These are phyloP conservation scores for Xylaria sp. DNA, from an alignment of 2,329 filamentous ascomycete genomes.

Conservation along the genomic window DNA sequence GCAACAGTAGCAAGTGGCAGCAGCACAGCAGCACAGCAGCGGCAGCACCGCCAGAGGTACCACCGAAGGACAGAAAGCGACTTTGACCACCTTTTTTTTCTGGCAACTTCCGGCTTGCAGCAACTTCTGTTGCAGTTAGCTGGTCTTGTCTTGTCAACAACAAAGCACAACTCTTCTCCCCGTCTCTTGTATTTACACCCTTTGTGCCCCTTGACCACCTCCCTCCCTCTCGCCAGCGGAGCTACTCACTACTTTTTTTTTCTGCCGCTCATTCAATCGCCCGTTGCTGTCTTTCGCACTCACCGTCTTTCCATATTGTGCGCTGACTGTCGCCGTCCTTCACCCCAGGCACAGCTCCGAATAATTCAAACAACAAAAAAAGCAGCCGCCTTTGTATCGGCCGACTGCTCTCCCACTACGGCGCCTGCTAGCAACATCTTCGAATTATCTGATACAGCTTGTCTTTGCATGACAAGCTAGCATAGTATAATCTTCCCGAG, in stretches of 20 bases:
- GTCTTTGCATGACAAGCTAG: slow-evolving; percentile 44
- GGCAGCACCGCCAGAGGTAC: slow-evolving; percentile 28
- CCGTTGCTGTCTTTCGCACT: slow-evolving; percentile 36
- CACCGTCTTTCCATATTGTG: slow-evolving; percentile 41
- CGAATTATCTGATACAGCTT: slow-evolving; percentile 39
- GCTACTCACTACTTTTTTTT: slow-evolving; percentile 46
- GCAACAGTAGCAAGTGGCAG: slow-evolving; percentile 26
- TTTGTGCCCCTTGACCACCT: slow-evolving; percentile 44
- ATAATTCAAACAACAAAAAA: slow-evolving; percentile 34
- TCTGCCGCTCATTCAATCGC: slow-evolving; percentile 38
- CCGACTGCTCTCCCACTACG: slow-evolving; percentile 39
- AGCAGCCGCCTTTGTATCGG: slow-evolving; percentile 38
- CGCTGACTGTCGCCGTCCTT: slow-evolving; percentile 46
- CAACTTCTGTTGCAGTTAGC: slow-evolving; percentile 44
- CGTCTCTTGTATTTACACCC: slow-evolving; percentile 43
- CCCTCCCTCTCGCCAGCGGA: slow-evolving; percentile 46
- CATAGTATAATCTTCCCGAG: slow-evolving; percentile 35
- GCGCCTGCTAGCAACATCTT: slow-evolving; percentile 29
- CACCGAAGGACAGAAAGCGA: slow-evolving; percentile 39
- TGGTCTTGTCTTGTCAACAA: slow-evolving; percentile 44
- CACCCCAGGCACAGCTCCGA: slow-evolving; percentile 41
- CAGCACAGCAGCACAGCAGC: slow-evolving; percentile 20
- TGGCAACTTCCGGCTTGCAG: slow-evolving; percentile 46
- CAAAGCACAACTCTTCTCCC: slow-evolving; percentile 44
- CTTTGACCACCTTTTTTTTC: slow-evolving; percentile 46